phyloP scores from a whole-genome alignment of 1,284 basidiomycete genomes.

The Ceratobasidium sp. region DNA sequence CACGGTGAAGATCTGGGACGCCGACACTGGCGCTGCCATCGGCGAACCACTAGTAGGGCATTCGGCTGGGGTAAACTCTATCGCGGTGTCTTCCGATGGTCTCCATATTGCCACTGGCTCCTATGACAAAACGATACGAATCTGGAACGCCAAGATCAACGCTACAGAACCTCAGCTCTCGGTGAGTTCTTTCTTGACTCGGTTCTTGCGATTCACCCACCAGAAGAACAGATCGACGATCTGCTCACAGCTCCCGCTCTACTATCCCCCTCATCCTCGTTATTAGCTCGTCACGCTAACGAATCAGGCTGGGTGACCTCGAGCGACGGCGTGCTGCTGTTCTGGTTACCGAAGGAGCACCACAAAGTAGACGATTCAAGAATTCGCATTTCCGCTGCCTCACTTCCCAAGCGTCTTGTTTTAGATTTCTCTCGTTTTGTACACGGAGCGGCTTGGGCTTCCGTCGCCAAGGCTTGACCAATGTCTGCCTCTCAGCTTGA shows the following conservation, averaged over 20 bases:
- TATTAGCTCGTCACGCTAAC: background rate
- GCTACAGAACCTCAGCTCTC: background rate
- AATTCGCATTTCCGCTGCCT: background rate
- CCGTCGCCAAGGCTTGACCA: too few relatives aligned
- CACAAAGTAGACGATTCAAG: background rate
- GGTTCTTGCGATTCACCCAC: background rate
- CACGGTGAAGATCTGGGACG: conserved; percentile 20
- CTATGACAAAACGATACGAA: conserved; percentile 23
- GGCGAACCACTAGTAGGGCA: background rate
- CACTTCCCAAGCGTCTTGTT: too few relatives aligned
- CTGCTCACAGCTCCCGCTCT: background rate
- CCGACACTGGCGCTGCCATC: background rate
- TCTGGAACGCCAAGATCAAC: conserved; percentile 16
- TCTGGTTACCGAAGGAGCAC: background rate
- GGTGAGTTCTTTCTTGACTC: background rate
- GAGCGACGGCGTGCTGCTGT: background rate
- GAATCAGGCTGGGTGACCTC: background rate
- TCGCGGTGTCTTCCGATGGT: conserved; percentile 40
- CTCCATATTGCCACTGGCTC: conserved; percentile 27
- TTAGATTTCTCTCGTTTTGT: conserved; percentile 24
- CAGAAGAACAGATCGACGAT: background rate
- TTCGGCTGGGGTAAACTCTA: background rate
- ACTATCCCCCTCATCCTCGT: background rate
- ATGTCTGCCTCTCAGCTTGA: too few relatives aligned
- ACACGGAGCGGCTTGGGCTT: conserved; percentile 9